These are phyloP conservation scores for Metschnikowia bowlesiae DNA, from an alignment of 805 yeast species.

Conservation along the genomic window DNA sequence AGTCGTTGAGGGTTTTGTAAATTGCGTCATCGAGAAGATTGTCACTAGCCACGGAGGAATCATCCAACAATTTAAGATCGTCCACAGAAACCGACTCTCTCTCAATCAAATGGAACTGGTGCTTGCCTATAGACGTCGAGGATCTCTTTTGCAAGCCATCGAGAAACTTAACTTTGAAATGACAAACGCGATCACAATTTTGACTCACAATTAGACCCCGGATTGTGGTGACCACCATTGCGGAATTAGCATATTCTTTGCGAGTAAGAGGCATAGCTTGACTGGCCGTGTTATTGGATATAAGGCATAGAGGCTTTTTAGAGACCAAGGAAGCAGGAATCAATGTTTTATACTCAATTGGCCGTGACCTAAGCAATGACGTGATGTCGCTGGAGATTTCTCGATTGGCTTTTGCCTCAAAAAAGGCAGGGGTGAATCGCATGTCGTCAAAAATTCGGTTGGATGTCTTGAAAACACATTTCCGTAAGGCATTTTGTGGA, in stretches of 20 bases:
- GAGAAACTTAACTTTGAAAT: slow-evolving; percentile 29
- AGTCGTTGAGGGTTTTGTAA: slow-evolving; percentile 24
- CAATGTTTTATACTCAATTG: slow-evolving; percentile 34
- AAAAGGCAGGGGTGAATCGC: slow-evolving; percentile 19
- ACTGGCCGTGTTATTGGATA: slow-evolving; percentile 33
- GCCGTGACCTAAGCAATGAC: slow-evolving; percentile 25
- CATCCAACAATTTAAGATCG: slow-evolving; percentile 22
- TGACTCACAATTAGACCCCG: slow-evolving; percentile 30
- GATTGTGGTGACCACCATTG: slow-evolving; percentile 20
- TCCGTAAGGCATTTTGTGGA: slow-evolving; percentile 10
- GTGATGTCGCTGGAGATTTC: slow-evolving; percentile 1
- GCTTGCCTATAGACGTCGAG: slow-evolving; percentile 21
- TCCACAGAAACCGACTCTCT: slow-evolving; percentile 22
- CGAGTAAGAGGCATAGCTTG: slow-evolving; percentile 31
- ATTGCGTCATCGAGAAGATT: slow-evolving; percentile 32
- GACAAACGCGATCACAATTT: slow-evolving; percentile 13
- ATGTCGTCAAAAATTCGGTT: slow-evolving; percentile 67
- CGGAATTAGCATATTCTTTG: slow-evolving; percentile 13
- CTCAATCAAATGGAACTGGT: slow-evolving; percentile 34
- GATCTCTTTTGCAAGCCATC: slow-evolving; percentile 13
- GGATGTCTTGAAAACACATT: slow-evolving; percentile 52
- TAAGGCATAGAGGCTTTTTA: slow-evolving; percentile 19
- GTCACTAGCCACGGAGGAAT: slow-evolving; percentile 5
- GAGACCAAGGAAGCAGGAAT: slow-evolving; percentile 13
- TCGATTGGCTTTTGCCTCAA: not conserved